Evolutionary conservation across 495 filamentous ascomycete species (phyloP), one percentile per base, ranked within the genome.

Genomic region (Xylaria bambusicola): DNA sequence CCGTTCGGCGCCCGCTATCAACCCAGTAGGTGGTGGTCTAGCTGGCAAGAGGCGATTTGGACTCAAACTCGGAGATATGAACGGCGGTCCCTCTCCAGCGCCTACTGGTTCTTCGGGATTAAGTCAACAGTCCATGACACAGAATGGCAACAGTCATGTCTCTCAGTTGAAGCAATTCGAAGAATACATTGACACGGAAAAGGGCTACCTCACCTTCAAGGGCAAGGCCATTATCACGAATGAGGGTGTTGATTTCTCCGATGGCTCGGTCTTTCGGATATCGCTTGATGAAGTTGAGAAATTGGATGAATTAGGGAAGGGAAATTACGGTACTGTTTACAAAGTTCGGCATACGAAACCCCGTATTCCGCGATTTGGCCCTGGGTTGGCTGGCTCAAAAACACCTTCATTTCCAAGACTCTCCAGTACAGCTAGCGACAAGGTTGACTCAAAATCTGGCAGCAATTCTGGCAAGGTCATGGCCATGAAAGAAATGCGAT

Each of bases 401-500:
- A 57, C 68, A 27, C 60, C 62, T 18, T 55, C 64, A n/a, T 62
- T 71, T 20, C 71, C 73, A 18, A 52, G 49, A 27, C 20, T 41
- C 29, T 36, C 29, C 12, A 59, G 48, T 10, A 58, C 58, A 18
- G 80, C 63, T 7, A 53, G 55, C 40, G 75, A 73, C 10, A 59
- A 65, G 21, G 62, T 67, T 9, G 67, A 70, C 12, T 58, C 65
- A 0, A 59, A 58, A n/a, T 36, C 40, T 46, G 62, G 64, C 41
- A 62, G 70, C 56, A 73, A 73, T 52, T 85, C 85, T 0, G 92
- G 92, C 3, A 79, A 89, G 27, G 79, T 95, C 63, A 99, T 99
- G 94, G 94, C 94, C 13, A 98, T 99, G 94, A 98, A 99, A 67
- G 94, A 99, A 73, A 95, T 98, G 57, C 84, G 94, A n/a, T 77